These are phyloP conservation scores for Paraphaeosphaeria minitans DNA, from an alignment of 2,329 filamentous ascomycete species.

Conservation along the genomic window DNA sequence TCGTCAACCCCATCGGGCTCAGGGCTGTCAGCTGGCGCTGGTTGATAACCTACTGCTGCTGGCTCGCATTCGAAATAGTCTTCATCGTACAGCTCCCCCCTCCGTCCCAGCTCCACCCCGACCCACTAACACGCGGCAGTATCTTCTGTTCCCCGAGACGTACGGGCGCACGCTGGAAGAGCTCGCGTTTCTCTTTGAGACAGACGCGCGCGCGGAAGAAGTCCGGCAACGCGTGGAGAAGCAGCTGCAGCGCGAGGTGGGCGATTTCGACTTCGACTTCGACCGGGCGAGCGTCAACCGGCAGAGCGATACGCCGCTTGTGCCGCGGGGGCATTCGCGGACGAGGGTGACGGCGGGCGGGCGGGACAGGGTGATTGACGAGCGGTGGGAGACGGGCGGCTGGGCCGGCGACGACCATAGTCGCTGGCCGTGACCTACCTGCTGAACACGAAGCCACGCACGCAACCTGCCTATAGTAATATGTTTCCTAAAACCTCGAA, in stretches of 20 bases:
- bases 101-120: background rate
- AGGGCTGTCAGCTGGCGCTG: constrained; percentile 66
- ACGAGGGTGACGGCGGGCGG: constrained; percentile 1
- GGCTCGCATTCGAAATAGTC: constrained; percentile 63
- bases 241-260: constrained; percentile 32
- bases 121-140: constrained; percentile 34
- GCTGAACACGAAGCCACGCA: no score
- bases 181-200: constrained; percentile 55
- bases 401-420: background rate
- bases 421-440: background rate
- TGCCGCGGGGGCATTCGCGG: background rate
- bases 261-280: constrained; percentile 9
- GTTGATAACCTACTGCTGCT: constrained; percentile 65
- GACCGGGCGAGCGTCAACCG: constrained; percentile 1
- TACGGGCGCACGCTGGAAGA: constrained; percentile 72
- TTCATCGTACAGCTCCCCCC: constrained; percentile 53
- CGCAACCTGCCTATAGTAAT: no score
- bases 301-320: constrained; percentile 4
- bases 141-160: constrained; percentile 72
- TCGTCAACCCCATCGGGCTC: constrained; percentile 66
- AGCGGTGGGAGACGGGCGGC: constrained; percentile 1
- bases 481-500: background rate
- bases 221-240: constrained; percentile 36
- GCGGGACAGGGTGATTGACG: background rate
- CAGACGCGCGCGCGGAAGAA: constrained; percentile 34